Percentiles rank a stretch among this genome's conserved stretches.
Conservation (phyloP, 805 yeast genomes). For the Priceomyces medius region DNA sequence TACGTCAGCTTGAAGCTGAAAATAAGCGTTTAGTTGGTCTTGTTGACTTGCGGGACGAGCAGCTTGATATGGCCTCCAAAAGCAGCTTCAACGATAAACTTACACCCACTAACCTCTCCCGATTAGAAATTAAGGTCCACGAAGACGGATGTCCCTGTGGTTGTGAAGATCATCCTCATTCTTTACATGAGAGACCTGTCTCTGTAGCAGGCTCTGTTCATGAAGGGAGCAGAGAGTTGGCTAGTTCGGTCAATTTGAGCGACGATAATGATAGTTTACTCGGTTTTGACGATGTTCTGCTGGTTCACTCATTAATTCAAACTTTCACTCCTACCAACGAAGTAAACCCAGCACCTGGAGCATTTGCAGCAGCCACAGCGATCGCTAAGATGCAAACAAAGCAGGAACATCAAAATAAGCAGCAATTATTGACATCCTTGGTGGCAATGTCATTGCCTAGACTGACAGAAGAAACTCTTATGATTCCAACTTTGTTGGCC, state of each 20-base stretch:
- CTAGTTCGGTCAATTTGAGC: conserved; percentile 43
- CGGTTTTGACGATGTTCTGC: conserved; percentile 26
- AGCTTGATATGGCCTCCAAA: conserved; percentile 41
- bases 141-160: conserved; percentile 52
- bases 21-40: conserved; percentile 66
- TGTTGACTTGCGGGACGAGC: conserved; percentile 64
- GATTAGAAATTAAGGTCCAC: conserved; percentile 19
- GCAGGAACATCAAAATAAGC: conserved; percentile 29
- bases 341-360: conserved; percentile 72
- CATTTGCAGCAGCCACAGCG: conserved; percentile 62
- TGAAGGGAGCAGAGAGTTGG: conserved; percentile 29
- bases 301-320: conserved; percentile 8
- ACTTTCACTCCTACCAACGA: conserved; percentile 29
- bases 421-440: conserved; percentile 36
- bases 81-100: conserved; percentile 6
- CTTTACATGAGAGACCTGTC: conserved; percentile 62
- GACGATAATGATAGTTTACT: conserved; percentile 39
- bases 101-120: conserved; percentile 14
- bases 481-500: conserved; percentile 70
- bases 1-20: conserved; percentile 82
- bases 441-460: conserved; percentile 76
- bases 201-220: conserved; percentile 63
- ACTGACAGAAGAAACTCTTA: conserved; percentile 74
- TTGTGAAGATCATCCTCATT: conserved; percentile 52
- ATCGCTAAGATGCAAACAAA: conserved; percentile 53